Conservation (phyloP, 495 filamentous ascomycete species). For the Xylaria intraflava region DNA sequence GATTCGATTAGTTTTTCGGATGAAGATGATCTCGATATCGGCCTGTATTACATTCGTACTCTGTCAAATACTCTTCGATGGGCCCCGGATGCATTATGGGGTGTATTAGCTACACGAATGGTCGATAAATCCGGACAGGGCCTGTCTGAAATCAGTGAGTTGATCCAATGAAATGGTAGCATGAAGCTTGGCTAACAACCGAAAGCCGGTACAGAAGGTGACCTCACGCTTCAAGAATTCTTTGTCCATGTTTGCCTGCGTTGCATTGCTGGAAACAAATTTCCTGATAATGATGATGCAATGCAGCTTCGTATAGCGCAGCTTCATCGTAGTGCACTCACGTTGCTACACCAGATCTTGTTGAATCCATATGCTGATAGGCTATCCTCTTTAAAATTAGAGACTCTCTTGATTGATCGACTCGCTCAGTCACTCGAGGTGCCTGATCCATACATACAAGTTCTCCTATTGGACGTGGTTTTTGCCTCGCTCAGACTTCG, state of each 20-base stretch:
- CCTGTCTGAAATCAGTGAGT: slow-evolving; percentile 42
- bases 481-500: slow-evolving; percentile 63
- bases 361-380: slow-evolving; percentile 60
- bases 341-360: slow-evolving; percentile 68
- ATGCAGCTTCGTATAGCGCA: slow-evolving; percentile 42
- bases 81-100: slow-evolving; percentile 55
- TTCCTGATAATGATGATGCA: slow-evolving; percentile 23
- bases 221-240: slow-evolving; percentile 53
- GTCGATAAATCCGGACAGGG: slow-evolving; percentile 32
- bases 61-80: slow-evolving; percentile 63
- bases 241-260: slow-evolving; percentile 53
- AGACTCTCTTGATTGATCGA: slow-evolving; percentile 63
- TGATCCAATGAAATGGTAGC: neutral
- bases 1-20: slow-evolving; percentile 25
- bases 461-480: slow-evolving; percentile 66
- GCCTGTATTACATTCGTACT: slow-evolving; percentile 70
- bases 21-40: slow-evolving; percentile 66
- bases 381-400: slow-evolving; percentile 63
- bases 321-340: slow-evolving; percentile 63
- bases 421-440: slow-evolving; percentile 58
- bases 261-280: slow-evolving; percentile 47
- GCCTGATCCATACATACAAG: slow-evolving; percentile 61
- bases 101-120: slow-evolving; percentile 46
- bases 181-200: slow-evolving; percentile 14
- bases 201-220: slow-evolving; percentile 39